Percentiles rank a stretch among this genome's conserved stretches.
phyloP scores from a whole-genome alignment of 1,139 yeast species.

The Saccharomycopsis hybrid region DNA sequence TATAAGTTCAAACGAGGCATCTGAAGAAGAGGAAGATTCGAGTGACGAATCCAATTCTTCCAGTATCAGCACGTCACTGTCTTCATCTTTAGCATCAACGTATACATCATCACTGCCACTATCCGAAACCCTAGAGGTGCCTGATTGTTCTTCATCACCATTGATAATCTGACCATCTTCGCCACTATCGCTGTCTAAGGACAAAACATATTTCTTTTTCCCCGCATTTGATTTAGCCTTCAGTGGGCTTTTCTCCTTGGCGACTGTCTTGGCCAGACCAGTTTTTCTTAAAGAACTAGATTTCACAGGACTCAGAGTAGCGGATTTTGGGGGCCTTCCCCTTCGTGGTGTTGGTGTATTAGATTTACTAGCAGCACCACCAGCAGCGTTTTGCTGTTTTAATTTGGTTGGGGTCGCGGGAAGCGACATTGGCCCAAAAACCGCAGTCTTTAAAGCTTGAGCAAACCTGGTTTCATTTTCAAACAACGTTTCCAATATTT shows the following conservation, averaged over 20 bases:
- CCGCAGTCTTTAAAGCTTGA: background rate
- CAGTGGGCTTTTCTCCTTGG: background rate
- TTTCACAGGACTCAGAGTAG: too few relatives aligned
- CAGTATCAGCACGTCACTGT: background rate
- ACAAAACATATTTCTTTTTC: too few relatives aligned
- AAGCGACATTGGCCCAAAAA: background rate
- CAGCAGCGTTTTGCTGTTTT: background rate
- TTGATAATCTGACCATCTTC: too few relatives aligned
- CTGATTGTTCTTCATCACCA: background rate
- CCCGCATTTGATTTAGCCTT: background rate
- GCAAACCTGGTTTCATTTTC: conserved; percentile 3
- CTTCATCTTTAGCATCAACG: background rate
- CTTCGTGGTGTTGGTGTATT: too few relatives aligned
- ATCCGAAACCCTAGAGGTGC: background rate
- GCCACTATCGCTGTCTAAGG: too few relatives aligned
- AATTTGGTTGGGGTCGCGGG: background rate
- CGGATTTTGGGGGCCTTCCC: background rate
- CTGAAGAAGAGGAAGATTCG: background rate
- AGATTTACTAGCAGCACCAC: background rate
- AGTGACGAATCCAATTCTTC: too few relatives aligned
- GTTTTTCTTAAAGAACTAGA: too few relatives aligned
- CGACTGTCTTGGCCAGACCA: background rate
- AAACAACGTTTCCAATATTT: conserved; percentile 10
- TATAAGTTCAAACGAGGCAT: too few relatives aligned
- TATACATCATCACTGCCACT: background rate